Evolutionary conservation across 2,329 filamentous ascomycete species (phyloP), one percentile per base, ranked within the genome.

Genomic region (Stagonosporopsis cucurbitacearum): DNA sequence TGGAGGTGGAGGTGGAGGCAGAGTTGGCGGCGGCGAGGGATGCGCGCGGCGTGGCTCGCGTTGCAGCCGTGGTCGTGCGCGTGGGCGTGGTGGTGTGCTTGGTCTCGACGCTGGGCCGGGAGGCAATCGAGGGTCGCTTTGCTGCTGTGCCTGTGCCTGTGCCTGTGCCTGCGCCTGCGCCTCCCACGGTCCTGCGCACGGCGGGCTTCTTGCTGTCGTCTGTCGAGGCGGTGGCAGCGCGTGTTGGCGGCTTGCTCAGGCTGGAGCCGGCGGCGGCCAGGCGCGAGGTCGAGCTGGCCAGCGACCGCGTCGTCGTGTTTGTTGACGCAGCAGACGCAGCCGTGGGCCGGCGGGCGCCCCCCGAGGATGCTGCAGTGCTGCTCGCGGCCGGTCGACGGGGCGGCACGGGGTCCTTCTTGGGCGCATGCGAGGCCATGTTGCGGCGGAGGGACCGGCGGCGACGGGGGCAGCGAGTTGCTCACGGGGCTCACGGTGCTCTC

Each of bases 211-310:
- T 73, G 60, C 70, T 73, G 63, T 75, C 57, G 20, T 62, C 66
- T 2, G 62, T 48, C 11, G 72, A 63, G 13, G 66, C 33, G 19
- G 49, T 64, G 7, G 63, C 59, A 7, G 72, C 70, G 60, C 73
- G 73, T 60, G 72, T 74, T 37, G 73, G 69, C 15, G 73, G 70
- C 63, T 74, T 75, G 64, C 65, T 75, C 60, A 75, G 55, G 54
- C 68, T 71, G 7, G 67, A 68, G 9, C 66, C 73, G 2, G 58
- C 48, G 3, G 67, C 61, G 26, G 65, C 62, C 6, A 66, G 60
- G 41, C 73, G 69, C n/a, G 63, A 56, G 7, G 69, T 64, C 13
- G 63, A 57, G 59, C 58, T 65, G 33, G 64, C 36, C 25, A 58
- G 57, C 7, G 71, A 57, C 53, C 26, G 26, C 26, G 26, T 30